These are phyloP conservation scores for Epichloe sibirici DNA, from an alignment of 2,329 filamentous ascomycete species.

Conservation along the genomic window DNA sequence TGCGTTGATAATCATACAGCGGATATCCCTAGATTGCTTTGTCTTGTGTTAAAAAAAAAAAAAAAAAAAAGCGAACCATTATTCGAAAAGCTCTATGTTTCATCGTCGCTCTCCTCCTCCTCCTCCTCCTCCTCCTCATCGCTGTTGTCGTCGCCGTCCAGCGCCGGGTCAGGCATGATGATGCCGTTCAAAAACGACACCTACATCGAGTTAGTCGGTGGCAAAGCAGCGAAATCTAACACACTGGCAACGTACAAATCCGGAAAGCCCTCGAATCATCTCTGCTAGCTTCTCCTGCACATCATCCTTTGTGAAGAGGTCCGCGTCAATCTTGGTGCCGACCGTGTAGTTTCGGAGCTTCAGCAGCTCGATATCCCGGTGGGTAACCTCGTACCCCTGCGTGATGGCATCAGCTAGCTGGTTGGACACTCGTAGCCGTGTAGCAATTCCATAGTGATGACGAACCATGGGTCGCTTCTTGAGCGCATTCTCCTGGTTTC, in stretches of 20 bases:
- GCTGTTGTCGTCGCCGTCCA: constrained; percentile 29
- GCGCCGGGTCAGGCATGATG: constrained; percentile 55
- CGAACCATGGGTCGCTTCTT: constrained; percentile 75
- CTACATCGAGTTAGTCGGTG: constrained; percentile 24
- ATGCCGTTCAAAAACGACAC: constrained; percentile 60
- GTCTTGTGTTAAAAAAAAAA: neutral
- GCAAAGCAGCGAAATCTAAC: neutral
- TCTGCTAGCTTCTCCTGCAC: constrained; percentile 53
- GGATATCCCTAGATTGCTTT: neutral
- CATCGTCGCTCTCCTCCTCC: constrained; percentile 4
- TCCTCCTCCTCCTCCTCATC: constrained; percentile 21
- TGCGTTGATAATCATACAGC: neutral
- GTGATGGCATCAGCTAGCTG: neutral
- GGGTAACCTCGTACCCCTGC: constrained; percentile 62
- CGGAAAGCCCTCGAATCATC: constrained; percentile 56
- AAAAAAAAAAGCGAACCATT: neutral
- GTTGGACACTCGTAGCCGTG: neutral
- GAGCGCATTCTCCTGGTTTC: constrained; percentile 62
- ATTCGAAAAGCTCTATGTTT: neutral
- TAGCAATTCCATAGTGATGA: neutral
- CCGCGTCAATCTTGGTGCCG: constrained; percentile 52
- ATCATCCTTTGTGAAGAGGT: constrained; percentile 47
- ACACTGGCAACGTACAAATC: constrained; percentile 48
- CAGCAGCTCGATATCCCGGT: constrained; percentile 68
- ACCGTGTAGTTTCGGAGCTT: constrained; percentile 72